Percentiles rank a stretch among this genome's conserved stretches.
Conservation (phyloP, 257 asterid species). For the Nemophila menziesii region DNA sequence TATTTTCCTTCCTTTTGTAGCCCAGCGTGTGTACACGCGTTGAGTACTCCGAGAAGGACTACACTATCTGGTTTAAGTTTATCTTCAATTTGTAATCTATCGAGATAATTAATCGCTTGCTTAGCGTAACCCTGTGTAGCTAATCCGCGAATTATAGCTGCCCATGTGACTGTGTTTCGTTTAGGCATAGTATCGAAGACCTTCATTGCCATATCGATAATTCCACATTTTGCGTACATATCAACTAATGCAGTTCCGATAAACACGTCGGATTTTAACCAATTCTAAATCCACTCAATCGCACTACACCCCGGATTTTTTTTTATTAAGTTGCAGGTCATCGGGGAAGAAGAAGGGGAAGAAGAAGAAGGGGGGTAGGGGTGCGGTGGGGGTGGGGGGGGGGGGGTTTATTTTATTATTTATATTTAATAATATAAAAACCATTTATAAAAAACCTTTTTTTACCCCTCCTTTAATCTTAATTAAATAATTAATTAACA, state of each 20-base stretch:
- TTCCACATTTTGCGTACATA: constrained; percentile 79
- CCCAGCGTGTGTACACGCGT: constrained; percentile 31
- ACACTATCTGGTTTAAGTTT: constrained; percentile 25
- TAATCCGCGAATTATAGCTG: constrained; percentile 23
- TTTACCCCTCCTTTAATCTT: no score
- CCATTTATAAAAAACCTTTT: no score
- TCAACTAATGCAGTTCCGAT: constrained; percentile 60
- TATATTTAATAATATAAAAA: no score
- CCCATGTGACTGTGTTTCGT: constrained; percentile 25
- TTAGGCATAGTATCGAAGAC: constrained; percentile 36
- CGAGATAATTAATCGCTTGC: constrained; percentile 20
- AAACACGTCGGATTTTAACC: constrained; percentile 30
- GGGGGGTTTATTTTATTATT: no score
- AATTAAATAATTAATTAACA: no score
- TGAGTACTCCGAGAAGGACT: constrained; percentile 25
- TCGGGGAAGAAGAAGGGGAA: no score
- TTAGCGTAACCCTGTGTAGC: constrained; percentile 30
- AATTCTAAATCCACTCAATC: no score
- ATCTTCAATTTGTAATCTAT: constrained; percentile 24
- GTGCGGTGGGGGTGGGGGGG: no score
- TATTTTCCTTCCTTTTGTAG: constrained; percentile 20
- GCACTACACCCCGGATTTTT: no score
- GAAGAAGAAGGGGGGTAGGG: no score
- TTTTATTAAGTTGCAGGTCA: no score
- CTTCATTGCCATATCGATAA: constrained; percentile 40